Percentiles rank a stretch among this genome's conserved stretches.
phyloP scores from a whole-genome alignment of 2,329 filamentous ascomycete genomes.

The Aplosporella prunicola region DNA sequence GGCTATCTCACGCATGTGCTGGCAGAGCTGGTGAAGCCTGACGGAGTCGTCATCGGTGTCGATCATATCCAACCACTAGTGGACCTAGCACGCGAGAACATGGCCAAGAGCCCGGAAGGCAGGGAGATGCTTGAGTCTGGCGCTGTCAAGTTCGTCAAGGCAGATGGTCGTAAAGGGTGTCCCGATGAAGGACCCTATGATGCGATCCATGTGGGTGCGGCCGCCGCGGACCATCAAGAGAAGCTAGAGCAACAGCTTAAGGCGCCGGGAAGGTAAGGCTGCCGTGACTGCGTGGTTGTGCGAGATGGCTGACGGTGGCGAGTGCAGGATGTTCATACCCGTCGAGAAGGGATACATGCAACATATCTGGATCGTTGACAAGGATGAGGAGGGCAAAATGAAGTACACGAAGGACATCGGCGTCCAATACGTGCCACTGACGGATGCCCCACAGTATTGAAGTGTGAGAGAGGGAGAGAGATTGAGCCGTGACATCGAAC shows the following conservation, averaged over 20 bases:
- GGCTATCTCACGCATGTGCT: conserved; percentile 82
- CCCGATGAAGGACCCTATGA: conserved; percentile 57
- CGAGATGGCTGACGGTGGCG: background rate
- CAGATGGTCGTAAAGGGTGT: conserved; percentile 50
- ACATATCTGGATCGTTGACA: conserved; percentile 66
- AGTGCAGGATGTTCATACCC: conserved; percentile 62
- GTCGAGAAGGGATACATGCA: conserved; percentile 51
- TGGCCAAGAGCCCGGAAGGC: conserved; percentile 34
- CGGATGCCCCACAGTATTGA: conserved; percentile 56
- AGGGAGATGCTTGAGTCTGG: conserved; percentile 53
- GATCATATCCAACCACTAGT: conserved; percentile 42
- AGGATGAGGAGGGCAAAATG: conserved; percentile 55
- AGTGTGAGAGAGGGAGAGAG: too few species aligned
- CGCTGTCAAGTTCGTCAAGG: conserved; percentile 60
- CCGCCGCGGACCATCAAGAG: conserved; percentile 63
- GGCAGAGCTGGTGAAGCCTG: conserved; percentile 59
- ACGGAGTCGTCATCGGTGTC: conserved; percentile 37
- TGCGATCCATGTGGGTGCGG: conserved; percentile 91
- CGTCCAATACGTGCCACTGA: conserved; percentile 69
- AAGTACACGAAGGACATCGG: conserved; percentile 55
- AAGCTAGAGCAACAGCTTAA: conserved; percentile 68
- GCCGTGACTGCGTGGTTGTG: too few species aligned
- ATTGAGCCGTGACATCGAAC: too few species aligned
- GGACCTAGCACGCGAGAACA: conserved; percentile 32
- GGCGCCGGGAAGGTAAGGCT: conserved; percentile 50